Evolutionary conservation across 108 stramenopile genomes (phyloP), one percentile per base, ranked within the genome.

Genomic region (Seminavis robusta): DNA sequence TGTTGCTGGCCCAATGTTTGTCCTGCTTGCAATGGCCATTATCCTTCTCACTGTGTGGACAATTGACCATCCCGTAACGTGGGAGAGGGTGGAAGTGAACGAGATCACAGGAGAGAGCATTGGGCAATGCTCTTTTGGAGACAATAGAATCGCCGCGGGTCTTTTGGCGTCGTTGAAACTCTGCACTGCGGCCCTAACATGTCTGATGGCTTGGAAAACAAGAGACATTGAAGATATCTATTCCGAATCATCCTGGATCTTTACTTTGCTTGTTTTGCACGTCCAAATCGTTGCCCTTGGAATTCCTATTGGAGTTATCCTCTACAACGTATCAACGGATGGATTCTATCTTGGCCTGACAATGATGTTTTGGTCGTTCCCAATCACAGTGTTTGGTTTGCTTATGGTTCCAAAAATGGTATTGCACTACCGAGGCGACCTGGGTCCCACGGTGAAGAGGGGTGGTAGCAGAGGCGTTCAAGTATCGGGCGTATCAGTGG

Each of bases 161-260:
- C 48, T 27, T 29, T 23, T 49, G 16, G 6, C 23, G 23, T 13
- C 20, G 6, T 24, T 67, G 27, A 59, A 59, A 47, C 3, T 67
- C 15, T 50, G 44, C 26, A 32, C 65, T 10, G 50, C 65, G 9
- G 23, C 59, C 32, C 15, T 67, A 8, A 51, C 58, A 4, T 9
- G 16, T 8, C 20, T 17, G 1, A 59, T 67, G 58, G 65, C 58
- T 13, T 67, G 47, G 47, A 59, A 36, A 15, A 67, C 65, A 17
- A 67, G 28, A 26, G 65, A 67, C 40, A 37, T 67, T 21, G 56
- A 58, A 13, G 37, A 44, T 7, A 55, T 20, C 6, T 67, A 51
- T 27, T 31, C 65, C 9, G 65, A 67, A 30, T 36, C 53, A 8
- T 24, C 26, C 13, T 67, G 53, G 53, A 58, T 59, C 13, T 67